phyloP scores from a whole-genome alignment of 208 protist species.

The Trypanosoma conorhini region DNA sequence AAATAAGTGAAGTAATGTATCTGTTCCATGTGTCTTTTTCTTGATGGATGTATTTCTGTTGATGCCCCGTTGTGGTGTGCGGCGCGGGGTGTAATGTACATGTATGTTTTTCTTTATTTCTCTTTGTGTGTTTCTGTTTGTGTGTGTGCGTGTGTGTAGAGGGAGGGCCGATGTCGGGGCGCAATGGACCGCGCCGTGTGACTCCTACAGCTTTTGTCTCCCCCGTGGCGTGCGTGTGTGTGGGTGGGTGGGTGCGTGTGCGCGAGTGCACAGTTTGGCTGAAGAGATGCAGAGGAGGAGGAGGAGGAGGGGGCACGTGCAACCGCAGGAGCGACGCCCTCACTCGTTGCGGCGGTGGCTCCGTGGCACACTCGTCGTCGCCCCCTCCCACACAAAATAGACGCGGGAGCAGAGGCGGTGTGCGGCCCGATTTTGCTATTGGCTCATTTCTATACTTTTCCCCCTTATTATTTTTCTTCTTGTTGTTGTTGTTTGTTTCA shows the following conservation, averaged over 20 bases:
- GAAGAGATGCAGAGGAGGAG: too few relatives aligned
- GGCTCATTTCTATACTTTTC: too few relatives aligned
- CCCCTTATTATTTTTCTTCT: too few relatives aligned
- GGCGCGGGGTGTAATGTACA: background rate
- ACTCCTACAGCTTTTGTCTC: too few relatives aligned
- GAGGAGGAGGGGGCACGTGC: too few relatives aligned
- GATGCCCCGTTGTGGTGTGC: background rate
- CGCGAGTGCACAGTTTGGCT: too few relatives aligned
- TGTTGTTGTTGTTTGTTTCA: background rate
- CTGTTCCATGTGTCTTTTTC: background rate
- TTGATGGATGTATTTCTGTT: slow-evolving; percentile 8
- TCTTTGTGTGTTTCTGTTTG: background rate
- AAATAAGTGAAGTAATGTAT: background rate
- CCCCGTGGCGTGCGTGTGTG: background rate
- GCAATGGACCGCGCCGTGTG: too few relatives aligned
- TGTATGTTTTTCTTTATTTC: background rate
- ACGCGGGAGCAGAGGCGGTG: background rate
- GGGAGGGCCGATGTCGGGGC: too few relatives aligned
- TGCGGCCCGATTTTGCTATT: background rate
- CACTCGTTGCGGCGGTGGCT: background rate
- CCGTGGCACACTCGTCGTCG: background rate
- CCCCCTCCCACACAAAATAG: background rate
- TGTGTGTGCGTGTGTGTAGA: background rate
- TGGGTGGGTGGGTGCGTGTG: background rate
- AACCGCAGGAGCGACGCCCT: too few relatives aligned